phyloP scores from a whole-genome alignment of 169 alveolate genomes.

The Cryptosporidium meleagridis region DNA sequence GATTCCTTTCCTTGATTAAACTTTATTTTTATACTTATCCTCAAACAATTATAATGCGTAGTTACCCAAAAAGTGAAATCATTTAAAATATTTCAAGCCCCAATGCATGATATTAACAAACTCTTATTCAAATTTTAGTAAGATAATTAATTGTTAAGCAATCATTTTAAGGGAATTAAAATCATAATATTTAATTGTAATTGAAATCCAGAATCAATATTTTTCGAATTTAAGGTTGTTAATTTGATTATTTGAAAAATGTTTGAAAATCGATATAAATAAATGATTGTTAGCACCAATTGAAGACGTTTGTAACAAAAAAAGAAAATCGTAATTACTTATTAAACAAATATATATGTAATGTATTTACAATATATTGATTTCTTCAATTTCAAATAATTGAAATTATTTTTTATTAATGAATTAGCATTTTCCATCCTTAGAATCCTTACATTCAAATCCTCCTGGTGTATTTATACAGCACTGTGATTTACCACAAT shows the following conservation, averaged over 20 bases:
- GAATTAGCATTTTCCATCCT: constrained; percentile 6
- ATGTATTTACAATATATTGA: background rate
- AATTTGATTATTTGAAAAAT: background rate
- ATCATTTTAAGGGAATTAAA: background rate
- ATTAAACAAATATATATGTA: too few species aligned
- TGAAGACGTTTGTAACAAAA: too few species aligned
- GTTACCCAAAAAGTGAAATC: background rate
- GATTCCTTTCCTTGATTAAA: background rate
- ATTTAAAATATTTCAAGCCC: background rate
- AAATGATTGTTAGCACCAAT: too few species aligned
- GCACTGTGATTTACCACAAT: constrained; percentile 39
- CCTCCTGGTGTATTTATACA: constrained; percentile 67
- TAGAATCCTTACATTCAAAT: constrained; percentile 45
- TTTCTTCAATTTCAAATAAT: background rate
- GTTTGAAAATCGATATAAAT: background rate
- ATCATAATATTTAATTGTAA: too few species aligned
- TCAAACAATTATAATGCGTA: background rate
- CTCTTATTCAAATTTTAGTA: too few species aligned
- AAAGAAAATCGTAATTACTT: too few species aligned
- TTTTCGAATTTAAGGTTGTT: background rate
- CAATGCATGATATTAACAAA: background rate
- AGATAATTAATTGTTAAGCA: background rate
- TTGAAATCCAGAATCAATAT: too few species aligned
- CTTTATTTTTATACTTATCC: background rate
- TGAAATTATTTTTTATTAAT: background rate